Evolutionary conservation across 2,329 filamentous ascomycete species (phyloP).

Genomic region (Chrysoporthe cubensis): DNA sequence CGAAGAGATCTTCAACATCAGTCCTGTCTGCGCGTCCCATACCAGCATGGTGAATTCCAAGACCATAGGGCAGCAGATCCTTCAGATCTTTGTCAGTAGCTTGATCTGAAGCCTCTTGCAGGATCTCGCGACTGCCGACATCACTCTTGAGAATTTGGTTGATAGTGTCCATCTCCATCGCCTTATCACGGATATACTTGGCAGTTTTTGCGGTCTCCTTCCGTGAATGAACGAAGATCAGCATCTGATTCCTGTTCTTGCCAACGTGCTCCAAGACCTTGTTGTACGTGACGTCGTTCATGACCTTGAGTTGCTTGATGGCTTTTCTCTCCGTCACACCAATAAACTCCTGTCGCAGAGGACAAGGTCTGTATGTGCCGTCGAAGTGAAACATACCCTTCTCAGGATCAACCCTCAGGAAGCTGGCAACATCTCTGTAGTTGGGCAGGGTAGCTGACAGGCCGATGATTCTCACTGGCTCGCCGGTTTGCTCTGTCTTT

Average conservation of each 20-base stretch:
- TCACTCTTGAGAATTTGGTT: conserved; percentile 93
- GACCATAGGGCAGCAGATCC: conserved; percentile 92
- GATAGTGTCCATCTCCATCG: conserved; percentile 95
- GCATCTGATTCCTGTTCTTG: conserved; percentile 92
- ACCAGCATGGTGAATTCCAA: conserved; percentile 97
- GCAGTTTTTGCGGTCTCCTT: conserved; percentile 99
- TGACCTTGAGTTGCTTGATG: conserved; percentile 97
- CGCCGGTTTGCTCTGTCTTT: conserved; percentile 90
- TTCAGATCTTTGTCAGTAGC: conserved; percentile 88
- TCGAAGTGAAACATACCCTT: conserved; percentile 97
- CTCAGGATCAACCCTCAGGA: conserved; percentile 83
- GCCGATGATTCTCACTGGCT: conserved; percentile 88
- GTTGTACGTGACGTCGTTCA: conserved; percentile 98
- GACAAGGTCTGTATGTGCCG: conserved; percentile 89
- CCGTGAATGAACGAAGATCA: conserved; percentile 97
- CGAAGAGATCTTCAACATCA: conserved; percentile 92
- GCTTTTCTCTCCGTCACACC: conserved; percentile 97
- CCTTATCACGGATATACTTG: conserved; percentile 94
- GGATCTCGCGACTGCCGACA: conserved; percentile 85
- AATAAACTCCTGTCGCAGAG: conserved; percentile 94
- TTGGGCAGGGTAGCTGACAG: conserved; percentile 95
- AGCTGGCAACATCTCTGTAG: conserved; percentile 93
- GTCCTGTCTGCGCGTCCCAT: conserved; percentile 95
- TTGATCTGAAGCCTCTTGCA: conserved; percentile 81
- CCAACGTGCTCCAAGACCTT: conserved; percentile 98